Evolutionary conservation across 179 eudicot genomes (phyloP), one percentile per base, ranked within the genome.

Genomic region (Heliamphora pulchella): DNA sequence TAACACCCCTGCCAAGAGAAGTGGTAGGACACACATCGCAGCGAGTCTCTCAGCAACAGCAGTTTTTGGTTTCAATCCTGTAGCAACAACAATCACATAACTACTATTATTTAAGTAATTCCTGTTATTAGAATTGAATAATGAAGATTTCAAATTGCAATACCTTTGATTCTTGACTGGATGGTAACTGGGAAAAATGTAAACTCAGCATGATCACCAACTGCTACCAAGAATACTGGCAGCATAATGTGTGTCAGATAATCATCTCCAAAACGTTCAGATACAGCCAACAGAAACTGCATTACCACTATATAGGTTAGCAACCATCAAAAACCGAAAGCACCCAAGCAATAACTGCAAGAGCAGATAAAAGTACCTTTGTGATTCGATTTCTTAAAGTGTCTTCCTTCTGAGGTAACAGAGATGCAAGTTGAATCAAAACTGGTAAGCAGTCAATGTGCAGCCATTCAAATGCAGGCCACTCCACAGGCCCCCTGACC

Each of bases 381-480:
- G 97, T 87, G 43, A 92, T 82, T 71, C 92, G 89, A 75, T 86
- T 89, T 84, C 98, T 86, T 71, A 96, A 78, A 81, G 83, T 87
- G 81, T 96, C 99, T 87, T 96, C 99, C 85, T 94, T 96, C 84
- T 87, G 97, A 71, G 98, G 96, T 84, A 96, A 89, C 80, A 91
- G 85, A 75, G 91, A 92, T 80, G 88, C 89, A 54, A 96, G 88
- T 77, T 89, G 93, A 87, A 96, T 89, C 86, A 94, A 87, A 85
- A 71, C 78, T 5, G 98, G 97, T 75, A 94, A 89, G 86, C 99
- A 96, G 70, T 96, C 97, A 80, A 76, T 58, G 82, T 94, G 99
- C 90, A 96, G 86, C 99, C 98, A 96, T 79, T 94, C 99, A 91
- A 96, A 96, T 76, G 91, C 86, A 87, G 90, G 87, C 99, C 99